Conservation (phyloP, 1,284 basidiomycete species). For the Pulveroboletus sp. region DNA sequence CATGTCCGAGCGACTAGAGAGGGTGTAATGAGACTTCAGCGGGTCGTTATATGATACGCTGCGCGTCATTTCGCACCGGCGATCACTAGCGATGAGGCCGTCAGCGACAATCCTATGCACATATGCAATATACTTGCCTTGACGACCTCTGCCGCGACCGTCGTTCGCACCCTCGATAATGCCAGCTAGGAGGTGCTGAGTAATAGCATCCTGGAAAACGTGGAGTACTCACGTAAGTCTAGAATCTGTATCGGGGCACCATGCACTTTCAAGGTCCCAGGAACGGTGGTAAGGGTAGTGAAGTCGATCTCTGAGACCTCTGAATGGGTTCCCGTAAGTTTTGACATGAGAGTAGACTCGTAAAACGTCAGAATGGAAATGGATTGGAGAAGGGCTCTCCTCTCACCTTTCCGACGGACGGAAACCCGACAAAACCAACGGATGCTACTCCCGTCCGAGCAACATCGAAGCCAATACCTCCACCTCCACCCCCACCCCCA, state of each 20-base stretch:
- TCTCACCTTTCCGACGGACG: constrained; percentile 80
- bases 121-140: constrained; percentile 62
- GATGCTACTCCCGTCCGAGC: constrained; percentile 95
- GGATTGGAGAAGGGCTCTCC: background rate
- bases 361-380: constrained; percentile 2
- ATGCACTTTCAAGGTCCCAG: constrained; percentile 92
- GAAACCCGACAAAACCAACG: constrained; percentile 94
- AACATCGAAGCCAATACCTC: constrained; percentile 93
- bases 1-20: constrained; percentile 89
- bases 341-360: constrained; percentile 96
- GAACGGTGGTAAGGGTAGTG: constrained; percentile 91
- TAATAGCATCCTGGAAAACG: background rate
- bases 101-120: constrained; percentile 1
- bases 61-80: constrained; percentile 61
- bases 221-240: constrained; percentile 72
- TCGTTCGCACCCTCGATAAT: constrained; percentile 99
- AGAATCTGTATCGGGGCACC: constrained; percentile 92
- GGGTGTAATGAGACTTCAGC: constrained; percentile 13
- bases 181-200: constrained; percentile 60
- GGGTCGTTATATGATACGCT: constrained; percentile 4
- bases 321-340: constrained; percentile 95
- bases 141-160: constrained; percentile 95
- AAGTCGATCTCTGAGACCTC: constrained; percentile 99
- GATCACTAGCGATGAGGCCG: constrained; percentile 53
- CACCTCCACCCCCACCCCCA: constrained; percentile 81